A percentile compares a stretch with the other conserved stretches of the same genome.
phyloP scores from a whole-genome alignment of 164 flowering plant species.

The Stephania japonica region DNA sequence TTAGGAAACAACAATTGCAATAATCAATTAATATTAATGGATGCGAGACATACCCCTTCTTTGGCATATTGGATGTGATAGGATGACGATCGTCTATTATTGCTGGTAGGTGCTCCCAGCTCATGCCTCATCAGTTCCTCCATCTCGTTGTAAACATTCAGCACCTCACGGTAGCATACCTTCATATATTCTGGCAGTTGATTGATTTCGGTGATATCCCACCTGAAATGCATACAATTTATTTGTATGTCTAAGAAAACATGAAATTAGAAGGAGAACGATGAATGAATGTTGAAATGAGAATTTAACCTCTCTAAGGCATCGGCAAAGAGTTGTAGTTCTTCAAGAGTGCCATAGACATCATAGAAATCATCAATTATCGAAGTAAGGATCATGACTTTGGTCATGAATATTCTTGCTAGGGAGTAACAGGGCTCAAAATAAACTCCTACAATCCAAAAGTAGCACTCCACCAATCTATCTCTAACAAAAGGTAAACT shows the following conservation, averaged over 20 bases:
- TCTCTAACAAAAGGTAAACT: slow-evolving; percentile 35
- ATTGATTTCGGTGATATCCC: slow-evolving; percentile 25
- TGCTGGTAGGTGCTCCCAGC: slow-evolving; percentile 13
- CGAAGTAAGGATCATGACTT: slow-evolving; percentile 12
- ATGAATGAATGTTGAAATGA: too few species aligned
- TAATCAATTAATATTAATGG: too few species aligned
- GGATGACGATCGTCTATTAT: not conserved
- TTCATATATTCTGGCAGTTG: slow-evolving; percentile 8
- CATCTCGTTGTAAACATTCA: slow-evolving; percentile 21
- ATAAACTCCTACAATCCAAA: slow-evolving; percentile 30
- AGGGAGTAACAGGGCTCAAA: slow-evolving; percentile 17
- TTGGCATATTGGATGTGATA: slow-evolving; percentile 19
- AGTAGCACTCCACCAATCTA: slow-evolving; percentile 36
- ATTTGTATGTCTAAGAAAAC: too few species aligned
- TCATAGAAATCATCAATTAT: slow-evolving; percentile 23
- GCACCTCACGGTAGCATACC: slow-evolving; percentile 16
- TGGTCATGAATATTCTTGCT: slow-evolving; percentile 14
- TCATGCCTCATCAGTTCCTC: slow-evolving; percentile 23
- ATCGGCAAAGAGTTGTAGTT: too few species aligned
- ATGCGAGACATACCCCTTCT: slow-evolving; percentile 23
- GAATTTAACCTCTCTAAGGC: too few species aligned
- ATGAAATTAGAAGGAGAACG: too few species aligned
- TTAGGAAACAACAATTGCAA: not conserved
- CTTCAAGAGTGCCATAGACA: slow-evolving; percentile 16
- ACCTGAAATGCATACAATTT: too few species aligned